phyloP scores from a whole-genome alignment of 441 rosid species.

The Jatropha podagrica region DNA sequence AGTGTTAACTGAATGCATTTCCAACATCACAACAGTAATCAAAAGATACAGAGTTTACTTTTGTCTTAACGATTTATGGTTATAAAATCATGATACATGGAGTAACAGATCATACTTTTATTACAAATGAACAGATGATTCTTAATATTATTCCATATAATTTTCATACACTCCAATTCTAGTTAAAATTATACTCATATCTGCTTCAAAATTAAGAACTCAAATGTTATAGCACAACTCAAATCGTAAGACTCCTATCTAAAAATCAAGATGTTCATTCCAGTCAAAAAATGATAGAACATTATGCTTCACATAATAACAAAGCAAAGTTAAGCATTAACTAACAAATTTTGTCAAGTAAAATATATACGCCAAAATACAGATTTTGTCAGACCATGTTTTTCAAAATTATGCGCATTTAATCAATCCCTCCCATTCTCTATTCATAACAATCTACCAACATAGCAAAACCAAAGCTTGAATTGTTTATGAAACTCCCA shows the following conservation, averaged over 20 bases:
- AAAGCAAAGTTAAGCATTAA: background rate
- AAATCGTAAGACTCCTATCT: background rate
- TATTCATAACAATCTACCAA: background rate
- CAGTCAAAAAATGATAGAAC: background rate
- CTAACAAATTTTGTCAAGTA: background rate
- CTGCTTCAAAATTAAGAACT: background rate
- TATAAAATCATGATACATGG: background rate
- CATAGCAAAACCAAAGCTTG: background rate
- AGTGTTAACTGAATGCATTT: conserved; percentile 7
- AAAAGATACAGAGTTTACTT: background rate
- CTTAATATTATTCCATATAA: background rate
- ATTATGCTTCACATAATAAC: background rate
- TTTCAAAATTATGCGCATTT: background rate
- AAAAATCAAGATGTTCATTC: background rate
- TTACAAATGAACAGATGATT: background rate
- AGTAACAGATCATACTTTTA: background rate
- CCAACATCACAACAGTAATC: background rate
- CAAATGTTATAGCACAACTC: background rate
- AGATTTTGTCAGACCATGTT: background rate
- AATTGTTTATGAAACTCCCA: background rate
- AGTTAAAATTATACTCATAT: background rate
- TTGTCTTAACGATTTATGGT: background rate
- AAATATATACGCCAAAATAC: background rate
- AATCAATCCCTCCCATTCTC: background rate
- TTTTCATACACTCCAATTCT: background rate